Percentiles rank a stretch among this genome's conserved stretches.
phyloP scores from a whole-genome alignment of 495 filamentous ascomycete genomes.

The Penicillium egyptiacum region DNA sequence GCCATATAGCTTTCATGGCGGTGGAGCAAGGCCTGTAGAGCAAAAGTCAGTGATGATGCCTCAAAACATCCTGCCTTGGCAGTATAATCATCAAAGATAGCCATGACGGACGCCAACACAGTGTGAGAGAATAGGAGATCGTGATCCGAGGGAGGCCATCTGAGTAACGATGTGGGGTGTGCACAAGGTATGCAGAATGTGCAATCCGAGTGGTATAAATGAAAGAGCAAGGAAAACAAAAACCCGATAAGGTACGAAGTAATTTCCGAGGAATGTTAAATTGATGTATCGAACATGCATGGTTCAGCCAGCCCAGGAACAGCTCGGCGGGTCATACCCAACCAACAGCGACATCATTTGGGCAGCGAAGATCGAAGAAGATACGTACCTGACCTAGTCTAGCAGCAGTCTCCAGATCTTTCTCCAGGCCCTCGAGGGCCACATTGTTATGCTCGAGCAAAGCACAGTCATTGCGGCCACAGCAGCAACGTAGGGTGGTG shows the following conservation, averaged over 20 bases:
- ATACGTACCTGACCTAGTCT: slow-evolving; percentile 79
- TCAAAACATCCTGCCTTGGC: slow-evolving; percentile 21
- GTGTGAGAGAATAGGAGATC: slow-evolving; percentile 32
- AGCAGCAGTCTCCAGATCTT: slow-evolving; percentile 80
- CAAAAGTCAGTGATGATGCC: slow-evolving; percentile 63
- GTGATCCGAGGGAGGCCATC: slow-evolving; percentile 20
- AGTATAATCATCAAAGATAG: slow-evolving; percentile 24
- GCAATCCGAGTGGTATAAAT: neutral
- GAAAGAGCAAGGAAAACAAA: slow-evolving; percentile 13
- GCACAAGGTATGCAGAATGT: neutral
- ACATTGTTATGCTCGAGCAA: slow-evolving; percentile 74
- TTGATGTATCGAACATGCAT: slow-evolving; percentile 30
- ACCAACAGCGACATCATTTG: slow-evolving; percentile 2
- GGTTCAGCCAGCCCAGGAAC: slow-evolving; percentile 15
- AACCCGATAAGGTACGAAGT: neutral
- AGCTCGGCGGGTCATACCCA: slow-evolving; percentile 1
- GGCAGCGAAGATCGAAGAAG: slow-evolving; percentile 11
- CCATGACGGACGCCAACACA: slow-evolving; percentile 44
- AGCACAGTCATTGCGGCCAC: slow-evolving; percentile 75
- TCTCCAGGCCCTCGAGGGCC: slow-evolving; percentile 78
- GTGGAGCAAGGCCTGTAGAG: slow-evolving; percentile 81
- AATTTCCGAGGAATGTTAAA: slow-evolving; percentile 19
- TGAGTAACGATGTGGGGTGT: neutral
- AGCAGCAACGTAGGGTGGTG: slow-evolving; percentile 66
- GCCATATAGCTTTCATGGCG: slow-evolving; percentile 92